Conservation (phyloP, 768 basidiomycete genomes). For the Tephrocybe sp. region DNA sequence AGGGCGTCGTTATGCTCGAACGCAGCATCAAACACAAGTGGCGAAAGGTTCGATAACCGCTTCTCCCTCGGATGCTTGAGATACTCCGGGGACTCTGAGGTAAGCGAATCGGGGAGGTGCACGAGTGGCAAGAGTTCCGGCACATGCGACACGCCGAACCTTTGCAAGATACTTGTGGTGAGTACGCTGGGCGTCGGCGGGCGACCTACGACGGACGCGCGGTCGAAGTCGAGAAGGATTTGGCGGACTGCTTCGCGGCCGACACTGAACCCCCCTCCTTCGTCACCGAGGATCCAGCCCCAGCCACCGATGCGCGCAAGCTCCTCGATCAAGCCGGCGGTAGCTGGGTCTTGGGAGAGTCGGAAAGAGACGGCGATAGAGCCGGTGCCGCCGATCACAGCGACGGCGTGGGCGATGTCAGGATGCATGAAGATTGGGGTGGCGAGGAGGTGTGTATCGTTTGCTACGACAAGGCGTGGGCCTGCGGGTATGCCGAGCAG, state of each 20-base stretch:
- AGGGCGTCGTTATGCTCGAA: slow-evolving; percentile 68
- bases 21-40: slow-evolving; percentile 76
- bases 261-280: slow-evolving; percentile 80
- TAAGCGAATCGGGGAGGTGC: slow-evolving; percentile 58
- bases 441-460: slow-evolving; percentile 85
- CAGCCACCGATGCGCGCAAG: slow-evolving; percentile 76
- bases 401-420: slow-evolving; percentile 63
- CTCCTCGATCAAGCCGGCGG: slow-evolving; percentile 46
- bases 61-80: slow-evolving; percentile 57
- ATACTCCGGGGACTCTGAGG: slow-evolving; percentile 23
- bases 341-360: slow-evolving; percentile 20
- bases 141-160: slow-evolving; percentile 55
- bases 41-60: slow-evolving; percentile 70
- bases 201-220: slow-evolving; percentile 37
- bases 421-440: slow-evolving; percentile 66
- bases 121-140: slow-evolving; percentile 67
- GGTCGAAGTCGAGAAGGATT: slow-evolving; percentile 57
- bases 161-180: slow-evolving; percentile 45
- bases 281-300: slow-evolving; percentile 86
- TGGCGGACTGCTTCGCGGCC: slow-evolving; percentile 76
- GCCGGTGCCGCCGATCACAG: slow-evolving; percentile 82
- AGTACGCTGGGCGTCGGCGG: slow-evolving; percentile 37
- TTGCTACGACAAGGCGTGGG: slow-evolving; percentile 60
- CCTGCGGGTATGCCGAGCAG: slow-evolving; percentile 61
- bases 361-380: slow-evolving; percentile 71